Evolutionary conservation across 371 early-diverging fungal species (phyloP).

Genomic region (Mortierella sp.): DNA sequence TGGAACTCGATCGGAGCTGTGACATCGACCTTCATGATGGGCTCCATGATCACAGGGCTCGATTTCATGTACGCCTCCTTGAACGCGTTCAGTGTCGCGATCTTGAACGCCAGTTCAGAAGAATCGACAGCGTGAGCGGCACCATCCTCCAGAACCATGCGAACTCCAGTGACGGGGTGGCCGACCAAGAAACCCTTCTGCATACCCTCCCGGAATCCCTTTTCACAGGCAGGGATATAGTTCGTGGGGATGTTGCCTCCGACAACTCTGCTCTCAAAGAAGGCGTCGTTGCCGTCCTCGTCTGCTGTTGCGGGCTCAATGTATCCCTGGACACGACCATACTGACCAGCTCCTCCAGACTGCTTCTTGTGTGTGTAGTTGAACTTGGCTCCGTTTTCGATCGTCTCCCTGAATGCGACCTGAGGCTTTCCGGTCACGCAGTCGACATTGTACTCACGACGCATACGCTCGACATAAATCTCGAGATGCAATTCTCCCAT

Average conservation of each 20-base stretch:
- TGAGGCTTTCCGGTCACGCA: conserved; percentile 96
- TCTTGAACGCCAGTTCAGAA: conserved; percentile 96
- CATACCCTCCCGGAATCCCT: conserved; percentile 93
- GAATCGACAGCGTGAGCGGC: conserved; percentile 96
- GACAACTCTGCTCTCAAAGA: conserved; percentile 84
- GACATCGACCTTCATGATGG: conserved; percentile 95
- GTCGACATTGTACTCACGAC: conserved; percentile 95
- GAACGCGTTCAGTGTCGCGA: conserved; percentile 91
- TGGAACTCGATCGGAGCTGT: conserved; percentile 96
- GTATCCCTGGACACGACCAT: conserved; percentile 91
- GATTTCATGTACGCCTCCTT: conserved; percentile 88
- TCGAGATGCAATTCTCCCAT: conserved; percentile 96
- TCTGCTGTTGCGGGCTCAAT: conserved; percentile 87
- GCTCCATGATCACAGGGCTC: conserved; percentile 90
- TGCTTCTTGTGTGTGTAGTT: conserved; percentile 99
- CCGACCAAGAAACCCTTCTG: conserved; percentile 95
- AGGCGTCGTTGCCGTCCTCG: conserved; percentile 67
- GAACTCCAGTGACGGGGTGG: conserved; percentile 88
- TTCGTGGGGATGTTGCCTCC: conserved; percentile 96
- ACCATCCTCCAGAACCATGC: conserved; percentile 96
- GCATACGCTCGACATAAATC: conserved; percentile 97
- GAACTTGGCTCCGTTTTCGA: conserved; percentile 82
- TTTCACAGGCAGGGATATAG: conserved; percentile 96
- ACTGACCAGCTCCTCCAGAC: conserved; percentile 97
- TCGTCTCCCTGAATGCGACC: conserved; percentile 97